Percentiles rank a stretch among this genome's conserved stretches.
These are phyloP conservation scores for Pleurotus citrinopileatus DNA, from an alignment of 768 basidiomycete species.

Conservation along the genomic window DNA sequence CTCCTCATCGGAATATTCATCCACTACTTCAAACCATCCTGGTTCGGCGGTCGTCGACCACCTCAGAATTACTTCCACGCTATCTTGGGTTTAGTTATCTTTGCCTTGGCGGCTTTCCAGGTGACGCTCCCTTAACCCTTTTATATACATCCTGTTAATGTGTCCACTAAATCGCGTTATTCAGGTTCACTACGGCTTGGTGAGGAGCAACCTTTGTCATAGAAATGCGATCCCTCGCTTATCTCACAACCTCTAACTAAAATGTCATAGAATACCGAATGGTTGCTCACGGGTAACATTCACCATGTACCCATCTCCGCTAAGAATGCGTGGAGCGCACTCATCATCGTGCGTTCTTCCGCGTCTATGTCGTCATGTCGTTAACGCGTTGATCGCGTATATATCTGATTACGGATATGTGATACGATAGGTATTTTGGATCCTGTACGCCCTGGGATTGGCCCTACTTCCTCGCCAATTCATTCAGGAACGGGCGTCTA, in stretches of 20 bases:
- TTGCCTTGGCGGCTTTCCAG: conserved; percentile 53
- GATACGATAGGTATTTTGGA: conserved; percentile 47
- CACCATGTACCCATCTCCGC: conserved; percentile 36
- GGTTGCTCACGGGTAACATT: conserved; percentile 31
- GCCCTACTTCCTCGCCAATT: conserved; percentile 44
- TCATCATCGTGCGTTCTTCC: conserved; percentile 32
- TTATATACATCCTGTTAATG: conserved; percentile 12
- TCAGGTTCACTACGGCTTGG: conserved; percentile 47
- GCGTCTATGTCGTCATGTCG: background rate
- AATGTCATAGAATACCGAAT: conserved; percentile 33
- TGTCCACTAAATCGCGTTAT: background rate
- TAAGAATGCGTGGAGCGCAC: conserved; percentile 45
- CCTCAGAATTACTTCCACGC: conserved; percentile 57
- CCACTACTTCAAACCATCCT: conserved; percentile 47
- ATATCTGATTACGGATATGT: background rate
- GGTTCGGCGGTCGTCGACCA: conserved; percentile 38
- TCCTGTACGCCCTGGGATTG: conserved; percentile 39
- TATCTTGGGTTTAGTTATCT: conserved; percentile 49
- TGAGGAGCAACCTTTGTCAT: background rate
- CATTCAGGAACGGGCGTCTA: conserved; percentile 32
- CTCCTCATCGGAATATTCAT: conserved; percentile 44
- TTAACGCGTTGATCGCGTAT: too few relatives aligned
- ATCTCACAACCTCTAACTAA: background rate
- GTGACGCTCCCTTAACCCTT: conserved; percentile 20
- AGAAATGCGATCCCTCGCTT: background rate